Base-by-base conservation (phyloP, 192 early-diverging fungal species). In the Lobulomyces angularis region DNA sequence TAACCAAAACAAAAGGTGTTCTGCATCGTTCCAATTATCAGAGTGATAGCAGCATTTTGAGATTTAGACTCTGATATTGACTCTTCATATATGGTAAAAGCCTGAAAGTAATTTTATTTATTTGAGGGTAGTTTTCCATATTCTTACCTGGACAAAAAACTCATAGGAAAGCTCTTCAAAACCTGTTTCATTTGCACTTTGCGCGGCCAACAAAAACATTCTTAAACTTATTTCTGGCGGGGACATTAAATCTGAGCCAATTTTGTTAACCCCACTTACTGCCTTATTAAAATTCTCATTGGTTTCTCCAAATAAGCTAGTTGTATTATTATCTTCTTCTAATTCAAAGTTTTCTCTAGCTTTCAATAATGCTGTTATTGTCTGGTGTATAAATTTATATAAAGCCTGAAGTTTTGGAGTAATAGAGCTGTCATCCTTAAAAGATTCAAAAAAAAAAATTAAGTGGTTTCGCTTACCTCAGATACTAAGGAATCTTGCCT, bases 131-230 rank as follows among this genome's bases (percentile, higher is more conserved):
- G 19, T 0, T 18, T 2, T 3, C 14, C 11, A 27, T 19, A 31
- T 1, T 30, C 25, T 24, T 45, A 65, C 67, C 39, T 93, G 81
- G 4, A 92, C 91, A 59, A 97, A 79, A 61, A 96, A 92, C 59
- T 99, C 96, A 60, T 97, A 99, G 7, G 79, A 76, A n/a, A 88
- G 68, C 45, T 97, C 93, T 51, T 95, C 91, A 53, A 88, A 77
- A 4, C 84, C 76, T 11, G 74, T 69, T 54, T 88, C 83, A 41
- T 89, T 80, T 8, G 91, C 88, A 12, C 77, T 74, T 43, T 86
- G 77, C 0, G 88, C 95, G 1, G 84, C 82, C 50, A 86, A 55
- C 47, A 99, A 58, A 52, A 82, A 92, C 46, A 96, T 54, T 26
- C 85, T 77, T 41, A 98, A 54, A n/a, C 70, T 58, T 40, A 77